phyloP scores from a whole-genome alignment of 2,329 filamentous ascomycete genomes.

The Alternaria arborescens region DNA sequence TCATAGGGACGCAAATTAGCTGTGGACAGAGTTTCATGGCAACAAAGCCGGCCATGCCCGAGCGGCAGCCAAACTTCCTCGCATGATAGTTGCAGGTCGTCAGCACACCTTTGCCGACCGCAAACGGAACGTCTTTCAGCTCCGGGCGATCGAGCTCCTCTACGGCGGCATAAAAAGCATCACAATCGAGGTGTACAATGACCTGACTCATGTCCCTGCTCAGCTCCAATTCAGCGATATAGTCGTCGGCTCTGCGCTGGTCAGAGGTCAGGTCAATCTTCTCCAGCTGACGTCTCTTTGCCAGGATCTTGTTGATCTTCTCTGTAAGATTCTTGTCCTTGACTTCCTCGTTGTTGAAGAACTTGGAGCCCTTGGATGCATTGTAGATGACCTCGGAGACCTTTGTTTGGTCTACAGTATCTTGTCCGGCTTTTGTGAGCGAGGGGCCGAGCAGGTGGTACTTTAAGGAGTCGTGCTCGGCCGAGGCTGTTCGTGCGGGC shows the following conservation, averaged over 20 bases:
- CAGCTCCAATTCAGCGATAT: slow-evolving; percentile 80
- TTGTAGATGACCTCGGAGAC: slow-evolving; percentile 98
- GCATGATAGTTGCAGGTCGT: slow-evolving; percentile 88
- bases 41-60: slow-evolving; percentile 95
- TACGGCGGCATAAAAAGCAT: slow-evolving; percentile 96
- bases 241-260: slow-evolving; percentile 78
- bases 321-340: slow-evolving; percentile 83
- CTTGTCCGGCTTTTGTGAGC: slow-evolving; percentile 91
- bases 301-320: slow-evolving; percentile 83
- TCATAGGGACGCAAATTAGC: slow-evolving; percentile 80
- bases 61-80: slow-evolving; percentile 87
- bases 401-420: slow-evolving; percentile 90
- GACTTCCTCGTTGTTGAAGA: slow-evolving; percentile 88
- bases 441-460: slow-evolving; percentile 91
- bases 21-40: slow-evolving; percentile 92
- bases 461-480: slow-evolving; percentile 74
- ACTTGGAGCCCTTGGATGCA: slow-evolving; percentile 95
- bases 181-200: slow-evolving; percentile 93
- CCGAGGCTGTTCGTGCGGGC: slow-evolving; percentile 26
- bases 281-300: slow-evolving; percentile 78
- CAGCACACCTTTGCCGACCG: slow-evolving; percentile 78
- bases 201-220: slow-evolving; percentile 82
- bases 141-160: slow-evolving; percentile 80
- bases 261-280: slow-evolving; percentile 77
- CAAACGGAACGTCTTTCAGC: slow-evolving; percentile 85